Evolutionary conservation across 2,329 filamentous ascomycete species (phyloP).

Genomic region (Grosmannia huntii): DNA sequence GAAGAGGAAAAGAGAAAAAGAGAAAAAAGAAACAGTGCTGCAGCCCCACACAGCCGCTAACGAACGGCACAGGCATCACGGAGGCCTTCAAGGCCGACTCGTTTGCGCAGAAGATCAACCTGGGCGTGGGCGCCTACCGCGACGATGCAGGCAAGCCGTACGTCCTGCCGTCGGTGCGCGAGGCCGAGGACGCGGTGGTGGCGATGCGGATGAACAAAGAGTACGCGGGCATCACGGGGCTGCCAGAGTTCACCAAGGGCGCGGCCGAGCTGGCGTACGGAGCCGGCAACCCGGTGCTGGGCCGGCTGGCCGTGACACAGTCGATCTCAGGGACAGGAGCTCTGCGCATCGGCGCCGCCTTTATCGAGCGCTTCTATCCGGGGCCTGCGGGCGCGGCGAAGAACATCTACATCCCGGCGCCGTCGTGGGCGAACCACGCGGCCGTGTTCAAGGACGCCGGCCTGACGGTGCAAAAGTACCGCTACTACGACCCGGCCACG

Average conservation of each 20-base stretch:
- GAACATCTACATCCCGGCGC: slow-evolving; percentile 91
- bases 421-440: slow-evolving; percentile 97
- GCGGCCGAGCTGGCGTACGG: slow-evolving; percentile 89
- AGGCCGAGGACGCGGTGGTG: slow-evolving; percentile 80
- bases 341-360: slow-evolving; percentile 85
- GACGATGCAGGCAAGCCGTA: slow-evolving; percentile 97
- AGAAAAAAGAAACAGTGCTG: too few species aligned
- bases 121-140: slow-evolving; percentile 95
- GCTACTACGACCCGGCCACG: slow-evolving; percentile 98
- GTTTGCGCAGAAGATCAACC: slow-evolving; percentile 93
- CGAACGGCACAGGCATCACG: slow-evolving; percentile 55
- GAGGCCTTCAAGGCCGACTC: slow-evolving; percentile 98
- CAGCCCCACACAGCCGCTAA: slow-evolving; percentile 1
- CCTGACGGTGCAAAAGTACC: slow-evolving; percentile 84
- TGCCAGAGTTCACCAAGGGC: slow-evolving; percentile 85
- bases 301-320: slow-evolving; percentile 83
- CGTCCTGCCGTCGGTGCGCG: slow-evolving; percentile 83
- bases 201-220: slow-evolving; percentile 79
- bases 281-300: slow-evolving; percentile 57
- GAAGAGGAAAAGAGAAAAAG: background rate
- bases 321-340: slow-evolving; percentile 97
- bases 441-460: slow-evolving; percentile 92
- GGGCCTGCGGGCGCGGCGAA: slow-evolving; percentile 47
- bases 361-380: slow-evolving; percentile 84
- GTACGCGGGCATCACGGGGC: slow-evolving; percentile 94